Evolutionary conservation across 2,329 filamentous ascomycete genomes (phyloP).

Genomic region (Ceratocystis diversiconidia): DNA sequence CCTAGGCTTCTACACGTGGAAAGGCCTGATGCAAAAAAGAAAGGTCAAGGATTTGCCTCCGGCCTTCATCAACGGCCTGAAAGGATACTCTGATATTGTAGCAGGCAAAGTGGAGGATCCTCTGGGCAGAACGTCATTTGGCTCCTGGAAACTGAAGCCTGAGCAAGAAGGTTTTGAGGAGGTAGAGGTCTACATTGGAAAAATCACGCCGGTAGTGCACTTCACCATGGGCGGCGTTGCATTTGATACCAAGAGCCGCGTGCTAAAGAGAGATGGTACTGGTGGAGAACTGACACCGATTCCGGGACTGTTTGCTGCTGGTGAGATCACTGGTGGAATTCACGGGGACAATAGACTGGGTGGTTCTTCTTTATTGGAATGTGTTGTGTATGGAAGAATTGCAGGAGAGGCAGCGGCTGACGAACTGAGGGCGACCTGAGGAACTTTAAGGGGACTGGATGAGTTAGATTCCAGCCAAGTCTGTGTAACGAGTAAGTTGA

Average conservation of each 20-base stretch:
- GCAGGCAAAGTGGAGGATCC: conserved; percentile 28
- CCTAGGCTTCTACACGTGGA: conserved; percentile 49
- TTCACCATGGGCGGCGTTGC: conserved; percentile 54
- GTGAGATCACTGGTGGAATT: conserved; percentile 50
- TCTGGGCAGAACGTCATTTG: conserved; percentile 38
- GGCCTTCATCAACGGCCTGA: conserved; percentile 30
- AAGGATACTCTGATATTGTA: conserved; percentile 35
- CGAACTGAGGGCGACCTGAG: not conserved
- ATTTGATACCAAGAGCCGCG: conserved; percentile 39
- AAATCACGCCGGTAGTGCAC: conserved; percentile 48
- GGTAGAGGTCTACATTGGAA: conserved; percentile 42
- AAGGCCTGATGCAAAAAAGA: conserved; percentile 43
- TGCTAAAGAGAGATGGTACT: conserved; percentile 29
- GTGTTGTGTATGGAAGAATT: conserved; percentile 47
- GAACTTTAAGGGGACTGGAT: not conserved
- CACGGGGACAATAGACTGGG: conserved; percentile 50
- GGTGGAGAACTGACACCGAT: conserved; percentile 31
- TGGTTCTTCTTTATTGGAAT: conserved; percentile 47
- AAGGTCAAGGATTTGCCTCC: conserved; percentile 37
- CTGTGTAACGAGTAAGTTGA: not conserved
- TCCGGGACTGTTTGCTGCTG: conserved; percentile 45
- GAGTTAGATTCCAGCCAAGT: not conserved
- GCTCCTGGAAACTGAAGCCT: conserved; percentile 37
- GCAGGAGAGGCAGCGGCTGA: conserved; percentile 37
- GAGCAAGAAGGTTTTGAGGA: conserved; percentile 32